These are phyloP conservation scores for Peronospora destructor DNA, from an alignment of 352 stramenopile species.

Conservation along the genomic window DNA sequence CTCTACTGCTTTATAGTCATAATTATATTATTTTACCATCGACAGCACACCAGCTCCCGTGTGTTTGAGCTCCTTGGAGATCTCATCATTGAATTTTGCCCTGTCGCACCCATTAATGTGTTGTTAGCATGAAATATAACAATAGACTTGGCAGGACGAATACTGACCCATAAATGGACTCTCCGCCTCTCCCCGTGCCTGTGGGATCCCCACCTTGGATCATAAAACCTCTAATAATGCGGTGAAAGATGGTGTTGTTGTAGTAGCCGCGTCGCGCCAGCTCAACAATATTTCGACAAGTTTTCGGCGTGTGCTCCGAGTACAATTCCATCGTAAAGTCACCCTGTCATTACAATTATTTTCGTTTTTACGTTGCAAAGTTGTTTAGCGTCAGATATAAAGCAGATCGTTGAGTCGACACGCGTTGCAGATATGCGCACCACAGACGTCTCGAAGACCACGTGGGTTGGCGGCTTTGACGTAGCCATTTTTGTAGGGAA, in stretches of 20 bases:
- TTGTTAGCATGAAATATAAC: constrained; percentile 1
- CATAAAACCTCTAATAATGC: constrained; percentile 96
- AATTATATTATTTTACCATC: constrained; percentile 41
- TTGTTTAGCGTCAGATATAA: neutral
- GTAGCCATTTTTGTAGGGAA: neutral
- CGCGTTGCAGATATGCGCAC: constrained; percentile 20
- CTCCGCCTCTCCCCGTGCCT: constrained; percentile 87
- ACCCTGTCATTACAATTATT: constrained; percentile 36
- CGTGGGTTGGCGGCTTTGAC: constrained; percentile 53
- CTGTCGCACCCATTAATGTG: constrained; percentile 20
- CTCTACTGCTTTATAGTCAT: no score
- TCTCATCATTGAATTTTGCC: constrained; percentile 92
- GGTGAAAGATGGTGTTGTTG: constrained; percentile 94
- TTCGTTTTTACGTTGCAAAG: neutral
- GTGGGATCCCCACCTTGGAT: constrained; percentile 94
- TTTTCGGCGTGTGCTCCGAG: constrained; percentile 87
- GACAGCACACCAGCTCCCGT: constrained; percentile 88
- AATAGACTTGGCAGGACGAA: neutral
- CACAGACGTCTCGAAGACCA: constrained; percentile 81
- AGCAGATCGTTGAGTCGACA: no score
- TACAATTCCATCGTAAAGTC: constrained; percentile 92
- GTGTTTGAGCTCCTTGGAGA: constrained; percentile 89
- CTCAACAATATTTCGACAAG: constrained; percentile 91
- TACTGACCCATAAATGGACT: constrained; percentile 86
- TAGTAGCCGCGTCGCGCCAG: constrained; percentile 91